Base-by-base conservation (phyloP, 495 filamentous ascomycete species). In the Xylaria scruposa region DNA sequence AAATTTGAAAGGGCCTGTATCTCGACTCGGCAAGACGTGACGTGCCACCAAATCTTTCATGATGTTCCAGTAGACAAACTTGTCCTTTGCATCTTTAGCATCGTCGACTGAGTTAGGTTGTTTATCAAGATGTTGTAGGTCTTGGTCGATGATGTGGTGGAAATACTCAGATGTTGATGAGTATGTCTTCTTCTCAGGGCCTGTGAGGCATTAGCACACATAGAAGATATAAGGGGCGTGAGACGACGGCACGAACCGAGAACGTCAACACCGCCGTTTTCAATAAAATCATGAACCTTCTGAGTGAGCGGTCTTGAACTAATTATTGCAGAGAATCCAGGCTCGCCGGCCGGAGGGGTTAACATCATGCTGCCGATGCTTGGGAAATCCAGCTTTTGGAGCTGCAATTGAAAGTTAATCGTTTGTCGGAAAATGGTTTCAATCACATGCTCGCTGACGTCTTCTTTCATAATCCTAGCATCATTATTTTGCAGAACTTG, bases 401-500 rank as follows among this genome's bases (percentile, higher is more conserved):
- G 76, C 70, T 85, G 76, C 65, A 83, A 54, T 72, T 79, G 74
- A 73, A 78, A 82, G 75, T 72, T 53, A 58, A 79, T 77, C 36
- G 82, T 77, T 75, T 84, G 80, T 70, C 78, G 60, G 74, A 80
- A 83, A 66, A 82, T 72, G 60, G 69, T 71, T 46, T 80, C 75
- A 26, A 81, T 49, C 60, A 60, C 79, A 61, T 53, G 68, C 46
- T 81, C 78, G 59, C 78, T 78, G 60, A 83, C 78, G 59, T 81
- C 63, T 29, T 68, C 38, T 54, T 65, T 64, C 47, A 72, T 53
- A 4, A 72, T 54, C 53, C 70, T 67, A 7, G 53, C 65, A 68
- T 56, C 65, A 33, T 6, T 24, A 47, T 58, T 40, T 38, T 68
- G 65, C 47, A 68, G 31, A 38, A 68, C 61, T 8, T 62, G 15